Percentiles rank a stretch among this genome's conserved stretches.
These are phyloP conservation scores for Plasmodium knowlesi DNA, from an alignment of 169 alveolate species.

Conservation along the genomic window DNA sequence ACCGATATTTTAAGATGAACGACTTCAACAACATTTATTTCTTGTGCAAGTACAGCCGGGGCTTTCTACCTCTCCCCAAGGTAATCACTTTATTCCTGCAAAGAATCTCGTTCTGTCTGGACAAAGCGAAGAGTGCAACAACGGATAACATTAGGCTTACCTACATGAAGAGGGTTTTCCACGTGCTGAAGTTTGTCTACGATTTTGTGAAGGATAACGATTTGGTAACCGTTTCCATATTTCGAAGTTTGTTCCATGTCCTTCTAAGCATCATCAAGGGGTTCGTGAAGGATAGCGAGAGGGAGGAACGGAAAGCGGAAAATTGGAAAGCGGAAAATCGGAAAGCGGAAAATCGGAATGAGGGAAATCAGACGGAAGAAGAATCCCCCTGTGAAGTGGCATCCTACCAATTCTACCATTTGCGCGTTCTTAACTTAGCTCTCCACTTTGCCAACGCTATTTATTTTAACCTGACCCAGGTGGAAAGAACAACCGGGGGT, in stretches of 20 bases:
- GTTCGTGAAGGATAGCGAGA: neutral
- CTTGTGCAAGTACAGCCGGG: constrained; percentile 47
- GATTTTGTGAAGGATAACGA: constrained; percentile 41
- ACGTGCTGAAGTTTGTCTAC: constrained; percentile 22
- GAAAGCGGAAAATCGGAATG: too few relatives aligned
- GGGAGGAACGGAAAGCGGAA: neutral
- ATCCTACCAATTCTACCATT: neutral
- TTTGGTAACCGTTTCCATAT: neutral
- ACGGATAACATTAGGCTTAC: neutral
- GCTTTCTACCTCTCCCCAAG: constrained; percentile 7
- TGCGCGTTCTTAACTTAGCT: constrained; percentile 14
- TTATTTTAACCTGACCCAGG: constrained; percentile 25
- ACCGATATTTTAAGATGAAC: constrained; percentile 4
- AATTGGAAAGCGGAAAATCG: neutral
- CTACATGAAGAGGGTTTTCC: constrained; percentile 3
- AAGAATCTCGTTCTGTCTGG: neutral
- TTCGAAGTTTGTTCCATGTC: constrained; percentile 2
- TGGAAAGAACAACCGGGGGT: neutral
- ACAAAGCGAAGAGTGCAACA: neutral
- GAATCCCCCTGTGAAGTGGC: neutral
- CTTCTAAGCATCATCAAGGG: neutral
- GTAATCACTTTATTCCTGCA: constrained; percentile 6
- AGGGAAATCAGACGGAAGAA: neutral
- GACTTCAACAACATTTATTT: constrained; percentile 41
- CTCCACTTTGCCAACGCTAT: constrained; percentile 30